Conservation (phyloP, 345 rosid species). For the Balakata baccata region DNA sequence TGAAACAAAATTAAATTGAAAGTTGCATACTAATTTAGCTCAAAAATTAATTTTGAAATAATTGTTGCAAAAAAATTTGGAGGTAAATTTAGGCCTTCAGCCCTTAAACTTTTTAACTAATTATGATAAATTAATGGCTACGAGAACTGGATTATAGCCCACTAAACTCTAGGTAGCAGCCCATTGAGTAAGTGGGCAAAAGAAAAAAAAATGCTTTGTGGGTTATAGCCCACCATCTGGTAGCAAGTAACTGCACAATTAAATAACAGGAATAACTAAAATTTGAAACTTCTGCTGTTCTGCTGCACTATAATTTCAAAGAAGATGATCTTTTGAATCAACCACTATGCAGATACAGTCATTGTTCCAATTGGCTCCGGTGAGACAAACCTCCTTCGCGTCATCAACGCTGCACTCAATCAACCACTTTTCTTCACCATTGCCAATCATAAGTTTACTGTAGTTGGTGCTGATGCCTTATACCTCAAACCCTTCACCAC, state of each 20-base stretch:
- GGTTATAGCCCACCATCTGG: too few relatives aligned
- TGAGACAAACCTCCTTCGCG: constrained; percentile 74
- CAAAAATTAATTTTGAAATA: too few relatives aligned
- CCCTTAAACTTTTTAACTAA: too few relatives aligned
- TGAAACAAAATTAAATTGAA: too few relatives aligned
- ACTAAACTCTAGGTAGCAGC: not conserved
- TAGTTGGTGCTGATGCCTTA: constrained; percentile 88
- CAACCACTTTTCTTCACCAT: constrained; percentile 75
- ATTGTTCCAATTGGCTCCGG: constrained; percentile 65
- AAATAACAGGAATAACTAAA: constrained; percentile 1
- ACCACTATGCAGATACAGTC: constrained; percentile 52
- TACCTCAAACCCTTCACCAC: constrained; percentile 76
- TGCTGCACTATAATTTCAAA: too few relatives aligned
- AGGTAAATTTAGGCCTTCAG: too few relatives aligned
- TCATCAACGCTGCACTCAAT: constrained; percentile 81
- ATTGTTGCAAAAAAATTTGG: too few relatives aligned
- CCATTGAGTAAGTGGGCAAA: too few relatives aligned
- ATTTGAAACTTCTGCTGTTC: not conserved
- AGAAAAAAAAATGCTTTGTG: too few relatives aligned
- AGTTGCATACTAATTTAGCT: too few relatives aligned
- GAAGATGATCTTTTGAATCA: not conserved
- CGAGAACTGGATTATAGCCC: not conserved
- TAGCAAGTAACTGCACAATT: not conserved
- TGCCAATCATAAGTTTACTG: constrained; percentile 80
- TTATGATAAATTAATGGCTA: too few relatives aligned